Percentiles rank a stretch among this genome's conserved stretches.
Evolutionary conservation across 495 filamentous ascomycete genomes (phyloP).

Genomic region (Stereocaulon alpinum): DNA sequence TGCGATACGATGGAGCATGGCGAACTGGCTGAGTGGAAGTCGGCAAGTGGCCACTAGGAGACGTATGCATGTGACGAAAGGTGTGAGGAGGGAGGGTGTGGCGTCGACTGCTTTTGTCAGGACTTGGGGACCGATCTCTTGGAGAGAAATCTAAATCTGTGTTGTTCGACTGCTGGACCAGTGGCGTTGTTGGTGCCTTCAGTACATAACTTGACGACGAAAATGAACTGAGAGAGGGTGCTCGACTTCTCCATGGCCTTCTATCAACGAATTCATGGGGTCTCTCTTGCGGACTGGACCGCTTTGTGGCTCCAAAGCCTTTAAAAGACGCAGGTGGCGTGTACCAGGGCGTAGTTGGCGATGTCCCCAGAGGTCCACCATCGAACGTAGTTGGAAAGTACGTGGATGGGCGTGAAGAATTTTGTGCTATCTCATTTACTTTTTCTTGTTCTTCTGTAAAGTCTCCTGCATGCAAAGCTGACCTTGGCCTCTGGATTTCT

Average conservation of each 20-base stretch:
- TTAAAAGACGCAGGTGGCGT: slow-evolving; percentile 19
- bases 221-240: slow-evolving; percentile 63
- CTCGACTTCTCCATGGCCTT: slow-evolving; percentile 25
- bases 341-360: slow-evolving; percentile 44
- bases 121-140: slow-evolving; percentile 27
- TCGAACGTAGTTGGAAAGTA: background rate
- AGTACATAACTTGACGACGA: slow-evolving; percentile 77
- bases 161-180: slow-evolving; percentile 83
- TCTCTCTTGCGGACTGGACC: background rate
- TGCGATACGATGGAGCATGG: slow-evolving; percentile 29
- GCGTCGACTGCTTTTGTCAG: slow-evolving; percentile 42
- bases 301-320: background rate
- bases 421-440: background rate
- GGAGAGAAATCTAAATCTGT: slow-evolving; percentile 65
- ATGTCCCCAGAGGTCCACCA: slow-evolving; percentile 27
- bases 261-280: slow-evolving; percentile 14
- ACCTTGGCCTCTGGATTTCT: slow-evolving; percentile 73
- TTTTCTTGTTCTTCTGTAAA: slow-evolving; percentile 53
- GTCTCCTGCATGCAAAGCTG: slow-evolving; percentile 81
- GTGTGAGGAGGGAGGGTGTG: slow-evolving; percentile 52
- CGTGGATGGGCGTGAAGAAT: background rate
- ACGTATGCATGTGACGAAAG: slow-evolving; percentile 35
- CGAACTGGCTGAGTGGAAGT: slow-evolving; percentile 8
- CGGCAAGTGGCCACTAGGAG: slow-evolving; percentile 22
- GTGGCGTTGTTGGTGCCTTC: slow-evolving; percentile 81